A percentile compares a stretch with the other conserved stretches of the same genome.
phyloP scores from a whole-genome alignment of 2,329 filamentous ascomycete genomes.

The Hymenoscyphus repandus region DNA sequence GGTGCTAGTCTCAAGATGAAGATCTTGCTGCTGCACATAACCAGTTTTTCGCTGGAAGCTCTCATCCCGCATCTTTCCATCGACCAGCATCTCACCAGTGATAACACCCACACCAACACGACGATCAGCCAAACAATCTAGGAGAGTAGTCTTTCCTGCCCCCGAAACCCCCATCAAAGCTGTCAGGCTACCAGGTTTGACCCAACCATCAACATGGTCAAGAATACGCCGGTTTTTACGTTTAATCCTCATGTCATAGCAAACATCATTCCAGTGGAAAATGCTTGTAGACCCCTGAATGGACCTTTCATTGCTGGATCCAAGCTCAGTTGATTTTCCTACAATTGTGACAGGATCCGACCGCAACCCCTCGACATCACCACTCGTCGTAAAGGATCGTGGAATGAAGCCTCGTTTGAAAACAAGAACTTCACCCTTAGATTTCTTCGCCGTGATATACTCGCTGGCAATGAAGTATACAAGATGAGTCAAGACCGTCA shows the following conservation, averaged over 20 bases:
- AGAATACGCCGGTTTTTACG: constrained; percentile 53
- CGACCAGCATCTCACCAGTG: constrained; percentile 68
- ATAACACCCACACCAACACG: constrained; percentile 81
- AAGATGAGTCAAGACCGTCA: constrained; percentile 53
- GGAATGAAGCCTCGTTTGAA: constrained; percentile 53
- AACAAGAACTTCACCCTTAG: constrained; percentile 69
- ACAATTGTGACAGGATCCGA: background rate
- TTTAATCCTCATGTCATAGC: constrained; percentile 70
- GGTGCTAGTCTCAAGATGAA: constrained; percentile 76
- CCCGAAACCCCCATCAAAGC: constrained; percentile 55
- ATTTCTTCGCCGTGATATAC: constrained; percentile 39
- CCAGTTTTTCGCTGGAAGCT: constrained; percentile 88
- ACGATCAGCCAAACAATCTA: constrained; percentile 69
- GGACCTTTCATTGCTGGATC: constrained; percentile 60
- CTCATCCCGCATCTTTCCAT: constrained; percentile 60
- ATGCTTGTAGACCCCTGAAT: constrained; percentile 16
- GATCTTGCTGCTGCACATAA: constrained; percentile 86
- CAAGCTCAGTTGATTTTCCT: background rate
- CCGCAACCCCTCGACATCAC: constrained; percentile 1
- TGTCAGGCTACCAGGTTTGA: constrained; percentile 63
- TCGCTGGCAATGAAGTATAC: constrained; percentile 60
- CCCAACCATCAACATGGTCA: constrained; percentile 62
- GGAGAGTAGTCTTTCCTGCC: constrained; percentile 82
- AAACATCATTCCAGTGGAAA: constrained; percentile 37
- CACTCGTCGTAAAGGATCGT: background rate